These are phyloP conservation scores for Eimeria acervulina DNA, from an alignment of 169 alveolate genomes.

Conservation along the genomic window DNA sequence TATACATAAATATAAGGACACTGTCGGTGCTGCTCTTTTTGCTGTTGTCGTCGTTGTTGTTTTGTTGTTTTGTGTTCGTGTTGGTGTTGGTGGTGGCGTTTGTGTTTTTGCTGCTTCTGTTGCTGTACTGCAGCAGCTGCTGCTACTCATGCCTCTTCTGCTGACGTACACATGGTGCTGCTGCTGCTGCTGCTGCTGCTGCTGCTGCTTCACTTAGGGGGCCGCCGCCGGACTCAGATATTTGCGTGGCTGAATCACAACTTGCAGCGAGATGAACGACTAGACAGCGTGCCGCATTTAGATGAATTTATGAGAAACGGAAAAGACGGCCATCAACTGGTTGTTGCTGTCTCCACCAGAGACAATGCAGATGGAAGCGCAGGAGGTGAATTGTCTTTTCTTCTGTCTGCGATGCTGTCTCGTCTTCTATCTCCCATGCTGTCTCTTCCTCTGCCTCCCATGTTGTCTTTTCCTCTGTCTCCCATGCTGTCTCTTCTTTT, in stretches of 20 bases:
- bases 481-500: not conserved
- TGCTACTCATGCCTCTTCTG: too few relatives aligned
- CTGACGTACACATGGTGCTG: not conserved
- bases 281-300: not conserved
- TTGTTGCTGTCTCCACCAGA: not conserved
- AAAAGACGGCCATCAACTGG: not conserved
- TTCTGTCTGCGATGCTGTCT: not conserved
- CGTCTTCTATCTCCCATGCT: not conserved
- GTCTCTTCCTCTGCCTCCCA: not conserved
- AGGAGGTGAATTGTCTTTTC: not conserved
- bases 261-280: conserved; percentile 25
- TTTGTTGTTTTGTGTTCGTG: not conserved
- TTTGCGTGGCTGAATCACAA: conserved; percentile 66
- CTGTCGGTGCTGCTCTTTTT: not conserved
- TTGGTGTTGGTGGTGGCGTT: too few relatives aligned
- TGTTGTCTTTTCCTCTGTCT: not conserved
- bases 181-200: conserved; percentile 44
- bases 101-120: too few relatives aligned
- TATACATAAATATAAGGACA: too few relatives aligned
- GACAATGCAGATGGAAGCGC: too few relatives aligned
- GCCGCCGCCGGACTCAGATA: conserved; percentile 68
- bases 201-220: conserved; percentile 62
- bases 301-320: conserved; percentile 33
- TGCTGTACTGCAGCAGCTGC: too few relatives aligned
- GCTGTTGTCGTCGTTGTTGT: not conserved